These are phyloP conservation scores for Dryas alaskensis DNA, from an alignment of 306 rosid genomes.

Conservation along the genomic window DNA sequence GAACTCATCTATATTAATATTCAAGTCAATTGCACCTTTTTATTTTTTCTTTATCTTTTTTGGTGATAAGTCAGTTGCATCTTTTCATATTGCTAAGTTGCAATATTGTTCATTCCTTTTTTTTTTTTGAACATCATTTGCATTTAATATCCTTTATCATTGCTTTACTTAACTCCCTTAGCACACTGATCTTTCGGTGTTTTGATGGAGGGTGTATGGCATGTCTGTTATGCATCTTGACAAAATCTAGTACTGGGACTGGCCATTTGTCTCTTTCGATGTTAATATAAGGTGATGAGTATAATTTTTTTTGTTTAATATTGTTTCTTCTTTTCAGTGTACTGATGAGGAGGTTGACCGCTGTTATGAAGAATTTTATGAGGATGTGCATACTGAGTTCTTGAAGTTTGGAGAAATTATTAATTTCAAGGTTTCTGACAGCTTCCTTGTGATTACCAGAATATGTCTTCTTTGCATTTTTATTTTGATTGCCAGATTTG, in stretches of 20 bases:
- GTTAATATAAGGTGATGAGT: constrained; percentile 18
- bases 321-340: constrained; percentile 50
- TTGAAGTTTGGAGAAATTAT: constrained; percentile 88
- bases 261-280: constrained; percentile 19
- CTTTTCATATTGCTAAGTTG: neutral
- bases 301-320: constrained; percentile 30
- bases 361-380: constrained; percentile 85
- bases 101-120: neutral
- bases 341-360: constrained; percentile 85
- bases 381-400: constrained; percentile 98
- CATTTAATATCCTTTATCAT: neutral
- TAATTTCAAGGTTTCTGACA: constrained; percentile 81
- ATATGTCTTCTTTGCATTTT: neutral
- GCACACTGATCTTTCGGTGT: neutral
- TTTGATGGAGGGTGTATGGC: constrained; percentile 12
- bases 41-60: too few species aligned
- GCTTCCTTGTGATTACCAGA: constrained; percentile 15
- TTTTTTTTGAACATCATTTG: neutral
- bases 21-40: neutral
- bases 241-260: constrained; percentile 9
- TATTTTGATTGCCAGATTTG: neutral
- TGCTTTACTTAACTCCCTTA: neutral
- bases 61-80: too few species aligned
- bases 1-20: neutral
- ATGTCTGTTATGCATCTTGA: neutral